Evolutionary conservation across 176 grass and related monocot species (phyloP).

Genomic region (Hordeum marinum): DNA sequence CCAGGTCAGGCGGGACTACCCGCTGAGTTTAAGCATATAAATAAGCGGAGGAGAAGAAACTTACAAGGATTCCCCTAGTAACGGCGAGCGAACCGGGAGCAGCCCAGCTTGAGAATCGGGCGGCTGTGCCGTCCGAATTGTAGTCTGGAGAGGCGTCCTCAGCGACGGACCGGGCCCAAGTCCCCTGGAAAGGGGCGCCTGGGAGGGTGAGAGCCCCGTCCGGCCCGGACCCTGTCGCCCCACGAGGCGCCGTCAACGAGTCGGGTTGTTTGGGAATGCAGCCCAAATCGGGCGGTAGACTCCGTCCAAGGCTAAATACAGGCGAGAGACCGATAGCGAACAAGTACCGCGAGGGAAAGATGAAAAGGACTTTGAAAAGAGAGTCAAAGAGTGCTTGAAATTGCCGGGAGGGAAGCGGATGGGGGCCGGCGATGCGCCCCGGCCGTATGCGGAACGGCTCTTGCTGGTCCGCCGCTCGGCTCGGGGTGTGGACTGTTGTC

Average conservation of each 20-base stretch:
- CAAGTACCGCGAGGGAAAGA: conserved; percentile 75
- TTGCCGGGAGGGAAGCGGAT: conserved; percentile 75
- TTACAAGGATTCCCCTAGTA: conserved; percentile 34
- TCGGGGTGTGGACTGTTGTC: background rate
- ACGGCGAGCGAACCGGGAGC: conserved; percentile 27
- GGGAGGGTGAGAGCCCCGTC: conserved; percentile 56
- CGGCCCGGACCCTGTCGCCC: conserved; percentile 42
- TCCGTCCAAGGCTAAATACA: conserved; percentile 63
- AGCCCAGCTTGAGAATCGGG: background rate
- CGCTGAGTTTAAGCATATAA: too few species aligned
- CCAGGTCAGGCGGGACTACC: too few species aligned
- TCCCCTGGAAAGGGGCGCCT: conserved; percentile 45
- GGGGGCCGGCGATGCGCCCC: conserved; percentile 52
- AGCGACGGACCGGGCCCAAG: too few species aligned
- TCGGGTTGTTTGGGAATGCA: conserved; percentile 61
- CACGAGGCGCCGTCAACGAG: conserved; percentile 52
- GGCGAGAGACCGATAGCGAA: conserved; percentile 73
- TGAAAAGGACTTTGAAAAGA: conserved; percentile 90
- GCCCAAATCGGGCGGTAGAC: conserved; percentile 49
- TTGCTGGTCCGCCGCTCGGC: background rate
- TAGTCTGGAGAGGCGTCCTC: too few species aligned
- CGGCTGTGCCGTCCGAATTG: too few species aligned
- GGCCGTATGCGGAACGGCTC: conserved; percentile 4
- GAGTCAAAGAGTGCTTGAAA: conserved; percentile 87
- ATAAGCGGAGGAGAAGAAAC: conserved; percentile 22